Percentiles rank a stretch among this genome's conserved stretches.
Conservation (phyloP, 495 filamentous ascomycete genomes). For the Delitschia confertaspora region DNA sequence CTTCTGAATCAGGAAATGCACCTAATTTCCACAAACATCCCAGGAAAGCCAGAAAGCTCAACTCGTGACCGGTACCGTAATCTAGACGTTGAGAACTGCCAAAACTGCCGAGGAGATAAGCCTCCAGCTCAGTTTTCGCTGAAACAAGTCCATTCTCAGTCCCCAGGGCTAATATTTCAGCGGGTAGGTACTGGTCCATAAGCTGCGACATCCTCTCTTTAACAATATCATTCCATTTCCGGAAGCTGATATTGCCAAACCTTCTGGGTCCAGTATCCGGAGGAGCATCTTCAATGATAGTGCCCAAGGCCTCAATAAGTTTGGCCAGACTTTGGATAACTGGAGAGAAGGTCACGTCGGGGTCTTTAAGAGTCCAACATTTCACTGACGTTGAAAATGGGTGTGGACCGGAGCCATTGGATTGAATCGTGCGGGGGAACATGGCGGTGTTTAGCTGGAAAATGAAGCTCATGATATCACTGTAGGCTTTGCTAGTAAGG, state of each 20-base stretch:
- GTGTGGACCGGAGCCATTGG: constrained; percentile 14
- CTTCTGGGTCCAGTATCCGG: constrained; percentile 76
- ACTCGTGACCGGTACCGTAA: constrained; percentile 92
- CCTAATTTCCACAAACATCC: constrained; percentile 84
- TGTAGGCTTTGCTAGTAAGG: constrained; percentile 68
- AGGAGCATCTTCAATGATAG: constrained; percentile 66
- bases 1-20: constrained; percentile 48
- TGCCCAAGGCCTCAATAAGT: constrained; percentile 52
- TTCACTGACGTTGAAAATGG: constrained; percentile 30
- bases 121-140: constrained; percentile 56
- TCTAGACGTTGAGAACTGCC: constrained; percentile 84
- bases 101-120: constrained; percentile 80
- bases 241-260: constrained; percentile 86
- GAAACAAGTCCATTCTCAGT: constrained; percentile 20
- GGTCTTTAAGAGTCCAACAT: constrained; percentile 46
- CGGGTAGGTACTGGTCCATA: constrained; percentile 53
- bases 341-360: constrained; percentile 44
- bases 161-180: constrained; percentile 30
- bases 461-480: constrained; percentile 75
- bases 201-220: constrained; percentile 49
- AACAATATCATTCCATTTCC: constrained; percentile 67
- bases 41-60: constrained; percentile 89
- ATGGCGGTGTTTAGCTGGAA: constrained; percentile 83
- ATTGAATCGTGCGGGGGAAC: constrained; percentile 53
- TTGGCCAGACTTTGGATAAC: constrained; percentile 55